Percentiles rank a stretch among this genome's conserved stretches.
phyloP scores from a whole-genome alignment of 164 flowering plant species.

The Stephania cephalantha region DNA sequence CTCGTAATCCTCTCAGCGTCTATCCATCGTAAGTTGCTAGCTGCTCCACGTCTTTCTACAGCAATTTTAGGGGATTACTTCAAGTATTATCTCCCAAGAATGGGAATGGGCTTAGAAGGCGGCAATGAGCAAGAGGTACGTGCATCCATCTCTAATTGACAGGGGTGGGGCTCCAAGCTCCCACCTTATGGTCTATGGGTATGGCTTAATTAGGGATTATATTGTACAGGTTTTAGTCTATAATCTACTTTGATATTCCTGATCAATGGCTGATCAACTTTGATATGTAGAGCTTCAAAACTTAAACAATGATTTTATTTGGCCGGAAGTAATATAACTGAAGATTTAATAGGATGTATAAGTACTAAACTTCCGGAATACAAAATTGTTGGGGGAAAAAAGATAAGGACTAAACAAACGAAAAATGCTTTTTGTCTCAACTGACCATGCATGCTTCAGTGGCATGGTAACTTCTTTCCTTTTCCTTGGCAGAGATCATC shows the following conservation, averaged over 20 bases:
- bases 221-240: no score
- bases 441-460: no score
- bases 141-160: constrained; percentile 4
- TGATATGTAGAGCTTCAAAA: no score
- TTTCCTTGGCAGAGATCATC: no score
- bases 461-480: no score
- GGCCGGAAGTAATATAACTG: not conserved
- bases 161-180: not conserved
- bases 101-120: constrained; percentile 46
- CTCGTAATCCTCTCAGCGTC: constrained; percentile 69
- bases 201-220: no score
- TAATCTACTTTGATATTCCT: not conserved
- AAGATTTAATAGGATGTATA: not conserved
- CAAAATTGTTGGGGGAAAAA: no score
- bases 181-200: not conserved
- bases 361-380: not conserved
- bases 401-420: no score
- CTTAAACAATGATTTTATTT: not conserved
- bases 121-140: constrained; percentile 31
- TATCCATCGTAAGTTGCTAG: constrained; percentile 68
- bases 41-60: constrained; percentile 59
- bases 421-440: no score
- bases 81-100: constrained; percentile 50
- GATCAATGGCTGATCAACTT: not conserved
- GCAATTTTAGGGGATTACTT: constrained; percentile 61